These are phyloP conservation scores for Serendipita sp. DNA, from an alignment of 768 basidiomycete genomes.

Conservation along the genomic window DNA sequence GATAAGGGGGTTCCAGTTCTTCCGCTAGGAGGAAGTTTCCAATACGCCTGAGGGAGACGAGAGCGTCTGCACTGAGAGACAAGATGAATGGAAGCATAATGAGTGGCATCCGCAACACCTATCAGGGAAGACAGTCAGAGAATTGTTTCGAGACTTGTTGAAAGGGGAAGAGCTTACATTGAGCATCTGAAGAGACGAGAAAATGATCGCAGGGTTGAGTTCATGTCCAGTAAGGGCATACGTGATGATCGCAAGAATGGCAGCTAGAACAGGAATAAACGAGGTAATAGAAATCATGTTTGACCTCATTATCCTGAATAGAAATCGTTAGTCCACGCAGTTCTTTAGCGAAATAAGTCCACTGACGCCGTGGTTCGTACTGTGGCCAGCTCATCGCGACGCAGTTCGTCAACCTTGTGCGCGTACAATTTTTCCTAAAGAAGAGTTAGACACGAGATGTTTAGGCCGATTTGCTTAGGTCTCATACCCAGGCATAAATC, in stretches of 20 bases:
- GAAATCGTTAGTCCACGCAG: background rate
- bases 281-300: slow-evolving; percentile 30
- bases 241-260: slow-evolving; percentile 41
- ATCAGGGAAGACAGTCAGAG: background rate
- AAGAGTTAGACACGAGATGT: background rate
- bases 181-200: slow-evolving; percentile 42
- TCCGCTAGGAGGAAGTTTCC: slow-evolving; percentile 36
- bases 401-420: slow-evolving; percentile 26
- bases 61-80: slow-evolving; percentile 30
- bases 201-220: slow-evolving; percentile 39
- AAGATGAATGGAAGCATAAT: slow-evolving; percentile 41
- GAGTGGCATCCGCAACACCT: slow-evolving; percentile 47
- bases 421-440: slow-evolving; percentile 20
- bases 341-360: background rate
- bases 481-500: slow-evolving; percentile 40
- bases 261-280: slow-evolving; percentile 36
- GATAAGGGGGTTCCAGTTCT: slow-evolving; percentile 34
- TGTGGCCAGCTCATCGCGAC: slow-evolving; percentile 16
- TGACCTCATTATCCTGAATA: slow-evolving; percentile 24
- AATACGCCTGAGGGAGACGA: slow-evolving; percentile 36
- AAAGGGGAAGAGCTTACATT: slow-evolving; percentile 25
- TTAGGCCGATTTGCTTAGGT: slow-evolving; percentile 18
- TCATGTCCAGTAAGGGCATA: slow-evolving; percentile 42
- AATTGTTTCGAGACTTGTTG: background rate
- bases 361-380: slow-evolving; percentile 20